phyloP scores from a whole-genome alignment of 495 filamentous ascomycete species.

The Penicillium dipodomyicola region DNA sequence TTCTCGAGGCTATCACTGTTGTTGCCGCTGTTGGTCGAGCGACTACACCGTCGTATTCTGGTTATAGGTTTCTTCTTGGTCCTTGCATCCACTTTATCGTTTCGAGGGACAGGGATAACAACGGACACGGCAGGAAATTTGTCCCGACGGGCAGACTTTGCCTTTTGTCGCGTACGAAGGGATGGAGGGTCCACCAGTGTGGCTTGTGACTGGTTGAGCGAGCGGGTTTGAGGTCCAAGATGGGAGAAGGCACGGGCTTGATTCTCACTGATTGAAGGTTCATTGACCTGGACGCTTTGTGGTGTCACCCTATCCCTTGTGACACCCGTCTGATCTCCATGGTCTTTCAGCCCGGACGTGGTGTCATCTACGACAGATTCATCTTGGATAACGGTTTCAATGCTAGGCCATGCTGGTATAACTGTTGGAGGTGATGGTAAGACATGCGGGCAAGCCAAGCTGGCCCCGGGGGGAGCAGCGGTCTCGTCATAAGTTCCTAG shows the following conservation, averaged over 20 bases:
- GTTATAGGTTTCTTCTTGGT: constrained; percentile 9
- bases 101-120: constrained; percentile 8
- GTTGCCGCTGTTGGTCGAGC: constrained; percentile 1
- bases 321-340: background rate
- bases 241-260: background rate
- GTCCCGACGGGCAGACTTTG: background rate
- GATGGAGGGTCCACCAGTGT: background rate
- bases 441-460: background rate
- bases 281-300: background rate
- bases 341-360: background rate
- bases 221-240: background rate
- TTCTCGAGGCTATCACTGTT: too few relatives aligned
- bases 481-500: constrained; percentile 8
- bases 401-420: background rate
- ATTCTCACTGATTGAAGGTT: background rate
- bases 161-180: constrained; percentile 3
- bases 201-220: background rate
- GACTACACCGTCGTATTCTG: constrained; percentile 5
- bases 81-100: constrained; percentile 3
- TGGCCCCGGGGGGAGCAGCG: background rate
- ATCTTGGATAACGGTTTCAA: background rate
- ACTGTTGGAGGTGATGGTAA: constrained; percentile 2
- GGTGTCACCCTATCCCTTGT: background rate
- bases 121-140: constrained; percentile 11
- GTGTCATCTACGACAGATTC: constrained; percentile 1